Evolutionary conservation across 352 stramenopile species (phyloP).

Genomic region (Globisporangium perplexum): DNA sequence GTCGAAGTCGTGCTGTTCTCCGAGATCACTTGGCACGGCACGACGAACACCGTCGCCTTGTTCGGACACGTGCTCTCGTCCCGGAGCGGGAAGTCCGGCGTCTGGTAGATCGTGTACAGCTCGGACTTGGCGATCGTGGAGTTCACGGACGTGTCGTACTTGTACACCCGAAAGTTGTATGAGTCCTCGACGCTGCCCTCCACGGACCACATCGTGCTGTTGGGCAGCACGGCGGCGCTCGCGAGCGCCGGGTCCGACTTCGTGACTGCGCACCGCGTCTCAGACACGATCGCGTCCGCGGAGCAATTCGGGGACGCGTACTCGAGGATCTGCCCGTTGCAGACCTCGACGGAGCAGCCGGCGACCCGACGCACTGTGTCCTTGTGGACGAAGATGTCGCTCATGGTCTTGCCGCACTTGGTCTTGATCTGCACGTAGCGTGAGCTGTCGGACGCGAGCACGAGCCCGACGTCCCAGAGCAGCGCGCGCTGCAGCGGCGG

Average conservation of each 20-base stretch:
- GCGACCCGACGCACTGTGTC: constrained; percentile 24
- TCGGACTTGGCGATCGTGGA: constrained; percentile 1
- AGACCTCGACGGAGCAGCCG: constrained; percentile 13
- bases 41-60: constrained; percentile 31
- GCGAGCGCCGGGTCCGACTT: constrained; percentile 18
- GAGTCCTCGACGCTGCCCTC: constrained; percentile 20
- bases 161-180: constrained; percentile 32
- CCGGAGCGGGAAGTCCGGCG: constrained; percentile 10
- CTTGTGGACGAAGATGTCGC: constrained; percentile 30
- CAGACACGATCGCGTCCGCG: constrained; percentile 9
- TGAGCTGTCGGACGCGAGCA: constrained; percentile 25
- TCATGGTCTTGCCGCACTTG: constrained; percentile 43
- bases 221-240: not conserved
- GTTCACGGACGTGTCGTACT: constrained; percentile 13
- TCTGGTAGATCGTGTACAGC: constrained; percentile 49
- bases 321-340: constrained; percentile 21
- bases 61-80: constrained; percentile 21
- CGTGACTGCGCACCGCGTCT: constrained; percentile 29
- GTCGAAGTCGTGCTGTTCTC: not conserved
- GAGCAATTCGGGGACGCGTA: constrained; percentile 33
- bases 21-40: constrained; percentile 26
- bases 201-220: constrained; percentile 37
- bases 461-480: constrained; percentile 44
- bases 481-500: constrained; percentile 42
- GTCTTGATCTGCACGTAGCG: constrained; percentile 39